Base-by-base conservation (phyloP, 768 basidiomycete genomes). In the Boletus eberwhitei region DNA sequence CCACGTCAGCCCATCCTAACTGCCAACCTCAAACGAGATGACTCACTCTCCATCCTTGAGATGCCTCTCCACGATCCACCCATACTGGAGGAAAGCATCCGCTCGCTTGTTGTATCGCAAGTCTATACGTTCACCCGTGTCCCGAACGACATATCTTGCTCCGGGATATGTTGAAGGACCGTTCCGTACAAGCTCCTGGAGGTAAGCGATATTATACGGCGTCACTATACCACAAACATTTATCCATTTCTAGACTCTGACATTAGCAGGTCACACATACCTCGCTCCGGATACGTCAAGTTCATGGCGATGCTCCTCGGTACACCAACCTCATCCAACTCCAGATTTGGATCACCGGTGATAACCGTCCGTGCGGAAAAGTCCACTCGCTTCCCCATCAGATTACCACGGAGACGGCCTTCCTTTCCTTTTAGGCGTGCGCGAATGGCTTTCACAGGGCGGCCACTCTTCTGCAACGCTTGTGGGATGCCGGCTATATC, bases 331-430 rank as follows among this genome's bases (percentile, higher is more conserved):
- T 99, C 89, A 59, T 99, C 97, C 62, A 98, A 74, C 64, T 95
- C 89, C 55, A 99, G 67, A 74, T 98, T 98, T 6, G 97, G 97
- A 73, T 98, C 97, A 69, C 97, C 97, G 14, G 97, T 98, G 68
- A 99, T 99, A 64, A 99, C 97, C 17, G 96, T 99, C 55, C 97
- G 90, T 2, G 97, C 97, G 1, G 97, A 99, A 71, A 98, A 98
- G 66, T 98, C 97, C 51, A 99, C 97, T 73, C 97, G 93, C 73
- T 98, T 98, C 45, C 97, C 97, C 97, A 98, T 98, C 72, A 99
- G 69, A 70, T 98, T 99, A 34, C 97, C 97, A 71, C 97, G 87
- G 48, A 99, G 80, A 65, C 97, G 90, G 38, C 97, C 97, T 72
- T 99, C 97, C 72, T 99, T 98, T 48, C 97, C 97, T 80, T 99